Percentiles rank a stretch among this genome's conserved stretches.
Conservation (phyloP, 2,329 filamentous ascomycete genomes). For the Stemphylium lycopersici region DNA sequence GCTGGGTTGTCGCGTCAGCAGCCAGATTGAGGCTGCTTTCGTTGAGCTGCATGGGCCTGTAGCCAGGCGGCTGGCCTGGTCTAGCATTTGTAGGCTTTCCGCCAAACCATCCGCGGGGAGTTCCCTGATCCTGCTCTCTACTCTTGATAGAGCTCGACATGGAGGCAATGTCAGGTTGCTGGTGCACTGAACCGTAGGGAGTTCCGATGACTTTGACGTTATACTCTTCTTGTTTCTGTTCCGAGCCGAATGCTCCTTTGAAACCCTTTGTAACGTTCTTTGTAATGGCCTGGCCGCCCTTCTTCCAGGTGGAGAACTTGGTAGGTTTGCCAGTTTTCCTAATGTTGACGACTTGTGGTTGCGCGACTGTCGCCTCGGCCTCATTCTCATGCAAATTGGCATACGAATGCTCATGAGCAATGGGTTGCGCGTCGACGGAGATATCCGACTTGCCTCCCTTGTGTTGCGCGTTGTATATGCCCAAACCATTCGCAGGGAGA, state of each 20-base stretch:
- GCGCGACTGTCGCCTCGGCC: slow-evolving; percentile 65
- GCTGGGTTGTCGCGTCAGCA: slow-evolving; percentile 50
- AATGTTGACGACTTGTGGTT: slow-evolving; percentile 94
- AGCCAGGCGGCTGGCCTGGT: slow-evolving; percentile 16
- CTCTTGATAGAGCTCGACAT: slow-evolving; percentile 41
- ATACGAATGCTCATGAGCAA: slow-evolving; percentile 47
- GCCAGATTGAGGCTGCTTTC: slow-evolving; percentile 53
- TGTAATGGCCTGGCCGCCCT: slow-evolving; percentile 89
- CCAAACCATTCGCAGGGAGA: slow-evolving; percentile 62
- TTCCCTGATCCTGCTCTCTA: slow-evolving; percentile 30
- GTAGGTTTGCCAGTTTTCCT: slow-evolving; percentile 85
- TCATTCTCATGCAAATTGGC: slow-evolving; percentile 65
- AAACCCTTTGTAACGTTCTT: slow-evolving; percentile 94
- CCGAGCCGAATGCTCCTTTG: slow-evolving; percentile 81
- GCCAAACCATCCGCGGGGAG: slow-evolving; percentile 44
- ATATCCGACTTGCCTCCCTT: slow-evolving; percentile 49
- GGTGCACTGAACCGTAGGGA: slow-evolving; percentile 46
- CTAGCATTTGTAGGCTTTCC: slow-evolving; percentile 27
- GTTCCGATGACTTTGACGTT: slow-evolving; percentile 59
- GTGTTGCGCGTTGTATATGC: slow-evolving; percentile 60
- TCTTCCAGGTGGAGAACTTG: slow-evolving; percentile 99
- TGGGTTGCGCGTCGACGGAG: slow-evolving; percentile 50
- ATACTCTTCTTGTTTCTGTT: slow-evolving; percentile 60
- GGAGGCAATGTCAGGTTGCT: slow-evolving; percentile 35
- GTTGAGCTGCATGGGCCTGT: slow-evolving; percentile 47